A percentile compares a stretch with the other conserved stretches of the same genome.
phyloP scores from a whole-genome alignment of 176 grass and related monocot genomes.

The Eleusine indica region DNA sequence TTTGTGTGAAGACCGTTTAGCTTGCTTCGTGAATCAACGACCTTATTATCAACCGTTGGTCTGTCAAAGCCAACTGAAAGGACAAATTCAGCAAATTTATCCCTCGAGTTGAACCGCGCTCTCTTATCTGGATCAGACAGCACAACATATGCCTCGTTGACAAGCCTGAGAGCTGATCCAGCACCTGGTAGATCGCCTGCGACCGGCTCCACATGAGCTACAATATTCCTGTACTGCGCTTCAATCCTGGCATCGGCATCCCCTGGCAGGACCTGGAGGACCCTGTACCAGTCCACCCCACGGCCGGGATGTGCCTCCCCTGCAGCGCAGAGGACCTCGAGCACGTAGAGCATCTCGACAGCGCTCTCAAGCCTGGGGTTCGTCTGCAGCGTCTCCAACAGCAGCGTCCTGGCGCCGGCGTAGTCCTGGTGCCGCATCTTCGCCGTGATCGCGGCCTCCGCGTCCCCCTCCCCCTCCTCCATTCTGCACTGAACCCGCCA shows the following conservation, averaged over 20 bases:
- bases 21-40: neutral
- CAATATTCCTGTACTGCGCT: conserved; percentile 45
- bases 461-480: conserved; percentile 27
- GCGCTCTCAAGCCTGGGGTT: conserved; percentile 55
- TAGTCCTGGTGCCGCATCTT: conserved; percentile 62
- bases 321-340: conserved; percentile 75
- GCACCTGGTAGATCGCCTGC: conserved; percentile 43
- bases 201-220: conserved; percentile 46
- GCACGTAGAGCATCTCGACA: conserved; percentile 60
- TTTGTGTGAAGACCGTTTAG: neutral
- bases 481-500: conserved; percentile 8
- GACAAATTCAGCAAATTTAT: neutral
- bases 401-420: conserved; percentile 52
- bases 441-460: conserved; percentile 32
- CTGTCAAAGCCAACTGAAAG: neutral
- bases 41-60: neutral
- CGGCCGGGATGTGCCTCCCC: neutral
- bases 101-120: conserved; percentile 40
- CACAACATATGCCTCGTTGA: conserved; percentile 53
- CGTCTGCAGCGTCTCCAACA: conserved; percentile 63
- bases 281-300: conserved; percentile 56
- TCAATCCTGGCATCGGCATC: conserved; percentile 44
- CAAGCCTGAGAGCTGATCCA: conserved; percentile 48
- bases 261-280: conserved; percentile 57
- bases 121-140: conserved; percentile 58